phyloP scores from a whole-genome alignment of 2,329 filamentous ascomycete genomes.

The Sclerotinia minor region DNA sequence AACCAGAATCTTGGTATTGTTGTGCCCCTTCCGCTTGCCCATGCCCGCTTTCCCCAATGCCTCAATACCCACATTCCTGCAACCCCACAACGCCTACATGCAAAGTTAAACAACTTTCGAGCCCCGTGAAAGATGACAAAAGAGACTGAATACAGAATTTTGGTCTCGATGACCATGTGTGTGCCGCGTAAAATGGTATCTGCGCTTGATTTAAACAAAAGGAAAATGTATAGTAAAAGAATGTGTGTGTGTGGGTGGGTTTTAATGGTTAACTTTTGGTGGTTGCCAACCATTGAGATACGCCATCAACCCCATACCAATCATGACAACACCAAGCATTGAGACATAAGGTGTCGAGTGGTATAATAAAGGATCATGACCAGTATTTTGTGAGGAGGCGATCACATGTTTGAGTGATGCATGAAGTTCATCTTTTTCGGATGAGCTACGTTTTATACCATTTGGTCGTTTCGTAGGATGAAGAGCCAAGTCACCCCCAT shows the following conservation, averaged over 20 bases:
- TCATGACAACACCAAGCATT: slow-evolving; percentile 76
- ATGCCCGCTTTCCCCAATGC: slow-evolving; percentile 19
- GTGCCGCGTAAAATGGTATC: neutral
- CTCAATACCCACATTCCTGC: neutral
- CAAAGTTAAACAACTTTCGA: slow-evolving; percentile 11
- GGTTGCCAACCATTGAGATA: slow-evolving; percentile 80
- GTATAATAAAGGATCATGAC: slow-evolving; percentile 50
- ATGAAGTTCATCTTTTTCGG: slow-evolving; percentile 30
- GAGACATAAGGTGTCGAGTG: slow-evolving; percentile 73
- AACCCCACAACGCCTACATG: slow-evolving; percentile 20
- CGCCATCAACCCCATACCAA: slow-evolving; percentile 82
- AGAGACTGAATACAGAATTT: slow-evolving; percentile 17
- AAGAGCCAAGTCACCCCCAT: slow-evolving; percentile 19
- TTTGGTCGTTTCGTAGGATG: slow-evolving; percentile 28
- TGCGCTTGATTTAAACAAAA: slow-evolving; percentile 15
- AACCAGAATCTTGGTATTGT: slow-evolving; percentile 22
- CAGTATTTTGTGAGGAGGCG: slow-evolving; percentile 40
- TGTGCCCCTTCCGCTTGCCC: slow-evolving; percentile 17
- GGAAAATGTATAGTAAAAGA: slow-evolving; percentile 15
- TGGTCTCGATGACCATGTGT: slow-evolving; percentile 18
- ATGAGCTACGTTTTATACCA: neutral
- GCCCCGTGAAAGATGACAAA: slow-evolving; percentile 18
- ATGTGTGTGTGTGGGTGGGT: no score
- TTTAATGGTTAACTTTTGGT: slow-evolving; percentile 40
- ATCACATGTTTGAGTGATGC: slow-evolving; percentile 18